Percentiles rank a stretch among this genome's conserved stretches.
Conservation (phyloP, 2,329 filamentous ascomycete genomes). For the Aureobasidium sp. region DNA sequence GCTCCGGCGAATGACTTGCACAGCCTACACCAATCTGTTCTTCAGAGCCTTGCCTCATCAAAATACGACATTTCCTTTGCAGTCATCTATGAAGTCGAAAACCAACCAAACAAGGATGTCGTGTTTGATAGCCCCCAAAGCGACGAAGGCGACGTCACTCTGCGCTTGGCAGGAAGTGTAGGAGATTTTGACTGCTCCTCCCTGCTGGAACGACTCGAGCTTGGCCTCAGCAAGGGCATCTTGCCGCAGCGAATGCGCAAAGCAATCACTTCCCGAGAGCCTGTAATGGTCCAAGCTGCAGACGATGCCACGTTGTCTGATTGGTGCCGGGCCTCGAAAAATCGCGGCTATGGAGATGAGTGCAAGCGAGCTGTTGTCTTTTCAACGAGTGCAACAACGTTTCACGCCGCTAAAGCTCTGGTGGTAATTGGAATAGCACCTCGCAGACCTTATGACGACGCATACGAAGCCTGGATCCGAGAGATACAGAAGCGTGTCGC, state of each 20-base stretch:
- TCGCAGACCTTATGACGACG: slow-evolving; percentile 10
- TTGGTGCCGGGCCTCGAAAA: neutral
- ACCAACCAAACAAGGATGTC: neutral
- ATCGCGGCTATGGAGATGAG: neutral
- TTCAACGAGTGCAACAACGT: neutral
- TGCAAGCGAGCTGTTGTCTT: neutral
- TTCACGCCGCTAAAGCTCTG: neutral
- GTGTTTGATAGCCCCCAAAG: neutral
- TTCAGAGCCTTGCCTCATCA: neutral
- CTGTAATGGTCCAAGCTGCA: neutral
- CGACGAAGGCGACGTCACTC: neutral
- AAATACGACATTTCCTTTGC: neutral
- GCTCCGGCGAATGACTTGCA: neutral
- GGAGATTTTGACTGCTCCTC: neutral
- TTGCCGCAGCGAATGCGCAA: neutral
- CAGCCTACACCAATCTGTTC: neutral
- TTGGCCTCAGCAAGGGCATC: neutral
- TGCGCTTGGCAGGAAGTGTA: neutral
- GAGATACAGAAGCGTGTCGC: neutral
- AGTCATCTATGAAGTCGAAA: neutral
- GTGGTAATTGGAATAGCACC: slow-evolving; percentile 13
- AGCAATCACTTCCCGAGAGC: neutral
- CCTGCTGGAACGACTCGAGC: neutral
- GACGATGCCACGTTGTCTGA: neutral
- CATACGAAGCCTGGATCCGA: neutral